phyloP scores from a whole-genome alignment of 345 rosid genomes.

The Sonneratia caseolaris region DNA sequence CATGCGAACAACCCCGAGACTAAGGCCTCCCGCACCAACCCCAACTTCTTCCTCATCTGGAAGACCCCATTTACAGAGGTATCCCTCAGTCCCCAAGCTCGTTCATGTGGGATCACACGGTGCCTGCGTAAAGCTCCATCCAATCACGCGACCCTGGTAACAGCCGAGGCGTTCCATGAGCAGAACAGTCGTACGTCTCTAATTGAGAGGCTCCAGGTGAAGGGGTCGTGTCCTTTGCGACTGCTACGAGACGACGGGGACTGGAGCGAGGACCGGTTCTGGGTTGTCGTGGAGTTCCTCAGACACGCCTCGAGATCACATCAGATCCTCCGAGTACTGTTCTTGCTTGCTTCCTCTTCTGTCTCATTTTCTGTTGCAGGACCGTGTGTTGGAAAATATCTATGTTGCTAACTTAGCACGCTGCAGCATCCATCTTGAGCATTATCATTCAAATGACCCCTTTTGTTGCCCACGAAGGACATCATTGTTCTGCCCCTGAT shows the following conservation, averaged over 20 bases:
- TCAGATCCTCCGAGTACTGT: constrained; percentile 46
- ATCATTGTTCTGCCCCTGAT: not conserved
- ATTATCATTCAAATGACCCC: not conserved
- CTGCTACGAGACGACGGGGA: constrained; percentile 50
- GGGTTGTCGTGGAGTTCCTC: constrained; percentile 51
- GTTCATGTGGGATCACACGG: not conserved
- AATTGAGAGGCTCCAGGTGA: constrained; percentile 22
- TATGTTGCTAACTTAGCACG: not conserved
- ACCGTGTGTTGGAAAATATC: not conserved
- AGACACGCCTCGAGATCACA: constrained; percentile 29
- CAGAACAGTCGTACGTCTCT: constrained; percentile 31
- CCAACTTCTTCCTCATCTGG: not conserved
- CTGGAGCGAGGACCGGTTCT: constrained; percentile 54
- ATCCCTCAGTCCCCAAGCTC: not conserved
- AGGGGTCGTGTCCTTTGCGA: constrained; percentile 35
- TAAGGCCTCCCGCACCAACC: not conserved
- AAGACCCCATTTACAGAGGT: not conserved
- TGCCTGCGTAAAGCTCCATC: not conserved
- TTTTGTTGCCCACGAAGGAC: not conserved
- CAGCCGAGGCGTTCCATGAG: constrained; percentile 26
- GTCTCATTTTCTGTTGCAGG: not conserved
- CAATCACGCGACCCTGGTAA: not conserved
- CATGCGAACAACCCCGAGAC: not conserved
- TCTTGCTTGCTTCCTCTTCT: constrained; percentile 4
- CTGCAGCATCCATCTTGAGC: not conserved